A percentile compares a stretch with the other conserved stretches of the same genome.
phyloP scores from a whole-genome alignment of 2,329 filamentous ascomycete species.

The Davidsoniella eucalypti region DNA sequence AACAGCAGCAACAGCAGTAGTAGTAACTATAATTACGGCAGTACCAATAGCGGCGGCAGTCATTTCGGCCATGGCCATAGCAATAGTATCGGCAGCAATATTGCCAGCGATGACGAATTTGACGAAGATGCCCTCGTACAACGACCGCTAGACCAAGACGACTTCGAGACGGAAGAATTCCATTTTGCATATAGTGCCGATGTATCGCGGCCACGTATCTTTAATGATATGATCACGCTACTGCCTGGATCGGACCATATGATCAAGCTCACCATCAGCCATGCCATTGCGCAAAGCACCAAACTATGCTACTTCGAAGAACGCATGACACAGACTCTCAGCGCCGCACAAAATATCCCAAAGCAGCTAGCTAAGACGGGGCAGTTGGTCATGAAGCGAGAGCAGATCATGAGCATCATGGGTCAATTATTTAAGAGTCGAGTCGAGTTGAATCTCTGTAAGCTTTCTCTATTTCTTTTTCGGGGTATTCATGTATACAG shows the following conservation, averaged over 20 bases:
- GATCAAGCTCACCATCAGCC: conserved; percentile 96
- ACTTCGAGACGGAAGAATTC: conserved; percentile 96
- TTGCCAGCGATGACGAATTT: conserved; percentile 5
- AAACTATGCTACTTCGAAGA: conserved; percentile 95
- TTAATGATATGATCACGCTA: conserved; percentile 98
- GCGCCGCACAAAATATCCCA: conserved; percentile 80
- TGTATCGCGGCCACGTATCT: conserved; percentile 76
- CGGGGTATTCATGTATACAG: not conserved
- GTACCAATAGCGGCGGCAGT: too few species aligned
- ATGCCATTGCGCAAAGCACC: conserved; percentile 93
- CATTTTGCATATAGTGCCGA: conserved; percentile 91
- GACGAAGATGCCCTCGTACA: conserved; percentile 39
- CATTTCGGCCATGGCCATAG: too few species aligned
- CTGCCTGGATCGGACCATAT: conserved; percentile 85
- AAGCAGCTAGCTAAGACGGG: conserved; percentile 79
- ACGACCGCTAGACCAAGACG: conserved; percentile 66
- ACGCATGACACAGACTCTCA: conserved; percentile 87
- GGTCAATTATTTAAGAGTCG: conserved; percentile 82
- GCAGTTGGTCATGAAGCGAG: conserved; percentile 75
- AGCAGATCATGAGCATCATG: conserved; percentile 82
- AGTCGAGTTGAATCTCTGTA: conserved; percentile 95
- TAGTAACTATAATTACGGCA: too few species aligned
- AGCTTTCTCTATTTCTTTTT: conserved; percentile 22
- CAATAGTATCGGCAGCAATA: too few species aligned
- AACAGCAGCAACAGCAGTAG: not conserved